Conservation (phyloP, 75 land plant species). For the Cupressus sempervirens region DNA sequence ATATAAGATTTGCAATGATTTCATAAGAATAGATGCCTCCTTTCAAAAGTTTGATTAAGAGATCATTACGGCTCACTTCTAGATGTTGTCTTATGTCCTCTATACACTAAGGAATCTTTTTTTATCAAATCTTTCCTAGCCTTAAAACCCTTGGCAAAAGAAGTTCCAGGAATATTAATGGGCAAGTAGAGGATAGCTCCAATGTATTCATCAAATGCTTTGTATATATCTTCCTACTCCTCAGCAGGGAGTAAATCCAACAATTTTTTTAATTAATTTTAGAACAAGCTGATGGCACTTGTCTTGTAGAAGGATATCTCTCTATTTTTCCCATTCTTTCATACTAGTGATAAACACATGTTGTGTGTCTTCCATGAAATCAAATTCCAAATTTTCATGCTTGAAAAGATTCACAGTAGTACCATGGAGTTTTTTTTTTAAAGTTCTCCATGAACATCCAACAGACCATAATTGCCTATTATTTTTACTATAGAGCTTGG, state of each 20-base stretch:
- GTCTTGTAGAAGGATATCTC: not conserved
- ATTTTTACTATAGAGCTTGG: constrained; percentile 36
- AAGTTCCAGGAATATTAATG: not conserved
- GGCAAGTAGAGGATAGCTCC: not conserved
- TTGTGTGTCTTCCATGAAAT: no score
- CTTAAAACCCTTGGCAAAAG: not conserved
- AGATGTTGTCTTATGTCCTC: no score
- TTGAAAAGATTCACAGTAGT: no score
- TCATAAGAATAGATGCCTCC: no score
- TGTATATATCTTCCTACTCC: not conserved
- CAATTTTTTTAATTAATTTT: not conserved
- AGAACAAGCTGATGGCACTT: not conserved
- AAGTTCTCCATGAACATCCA: not conserved
- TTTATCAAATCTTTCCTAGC: no score
- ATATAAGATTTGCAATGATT: no score
- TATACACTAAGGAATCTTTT: no score
- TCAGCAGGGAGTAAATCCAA: not conserved
- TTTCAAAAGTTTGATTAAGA: no score
- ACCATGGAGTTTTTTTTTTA: not conserved
- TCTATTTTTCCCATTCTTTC: not conserved
- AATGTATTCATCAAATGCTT: not conserved
- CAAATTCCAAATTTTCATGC: no score
- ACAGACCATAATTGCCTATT: not conserved
- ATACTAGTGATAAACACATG: not conserved
- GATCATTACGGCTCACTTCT: no score